Base-by-base conservation (phyloP, 1,284 basidiomycete genomes). In the Austroboletus niveus region DNA sequence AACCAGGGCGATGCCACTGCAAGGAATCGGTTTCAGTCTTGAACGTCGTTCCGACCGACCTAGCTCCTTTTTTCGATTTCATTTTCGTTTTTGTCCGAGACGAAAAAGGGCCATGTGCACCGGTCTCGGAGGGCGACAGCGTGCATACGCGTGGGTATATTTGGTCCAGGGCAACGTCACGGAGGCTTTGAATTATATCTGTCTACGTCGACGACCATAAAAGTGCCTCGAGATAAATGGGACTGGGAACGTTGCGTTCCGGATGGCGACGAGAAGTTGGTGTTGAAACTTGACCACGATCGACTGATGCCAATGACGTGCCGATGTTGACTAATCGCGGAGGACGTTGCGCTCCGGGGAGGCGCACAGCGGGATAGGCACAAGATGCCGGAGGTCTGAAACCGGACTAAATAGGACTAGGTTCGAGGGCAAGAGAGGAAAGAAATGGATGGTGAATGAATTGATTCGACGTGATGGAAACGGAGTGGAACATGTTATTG, bases 171-270 rank as follows among this genome's bases (percentile, higher is more conserved):
- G n/a, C 48, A 45, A 47, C 41, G 17, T 40, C 36, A 48, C 35
- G 24, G 38, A 17, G 35, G 17, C 12, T 14, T 27, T 32, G 17
- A 39, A 22, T 47, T 40, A 40, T 41, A 40, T 42, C 45, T 47
- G 34, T 30, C 24, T 27, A 49, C 46, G n/a, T 51, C 56, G 51
- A 45, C 9, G 34, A 30, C 46, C 24, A 30, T 41, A 58, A 48
- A 38, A 36, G 48, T 30, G 43, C 43, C 22, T 14, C 20, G 24
- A 40, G 39, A 40, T 20, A 40, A 40, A 40, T 7, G 22, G 39
- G 12, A 20, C 9, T 40, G 17, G 9, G 20, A 10, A 34, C 14
- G 14, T 8, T 15, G 22, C 38, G 34, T 34, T 52, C 49, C 31
- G 41, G 24, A 47, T 11, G 42, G 55, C 42, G 31, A 40, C 1